Evolutionary conservation across 495 filamentous ascomycete genomes (phyloP), one percentile per base, ranked within the genome.

Genomic region (Penicillium dipodomyicola): DNA sequence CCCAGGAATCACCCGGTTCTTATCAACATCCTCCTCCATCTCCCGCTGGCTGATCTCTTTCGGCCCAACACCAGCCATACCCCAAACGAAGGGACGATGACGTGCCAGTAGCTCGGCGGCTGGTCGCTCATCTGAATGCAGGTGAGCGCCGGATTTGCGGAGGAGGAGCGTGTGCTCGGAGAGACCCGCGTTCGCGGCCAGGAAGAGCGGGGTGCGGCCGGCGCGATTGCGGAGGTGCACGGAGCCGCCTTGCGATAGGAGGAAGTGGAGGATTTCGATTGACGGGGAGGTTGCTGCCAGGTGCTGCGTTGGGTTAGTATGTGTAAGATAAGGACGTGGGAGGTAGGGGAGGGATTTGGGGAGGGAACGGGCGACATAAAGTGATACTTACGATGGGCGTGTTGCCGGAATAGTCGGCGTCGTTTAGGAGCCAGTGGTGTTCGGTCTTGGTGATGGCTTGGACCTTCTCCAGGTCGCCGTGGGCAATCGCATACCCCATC

Each of bases 401-500:
- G 70, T 96, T 96, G 25, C 90, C 90, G 11, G 87, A 89, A 66
- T 96, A 96, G 69, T 97, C 92, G 39, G 83, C 81, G 54, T 85
- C 84, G 63, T 89, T 88, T 14, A 96, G 73, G 17, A 96, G 73
- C 74, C 82, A 86, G 55, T 84, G 76, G 17, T 77, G 70, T 56
- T 89, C 87, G 6, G 78, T 78, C 29, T 83, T 84, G 52, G 96
- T 74, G 39, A 96, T 80, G 39, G 85, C 80, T 25, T 77, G 59
- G 6, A 91, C 84, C 7, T 80, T 80, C 25, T 80, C 70, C 30
- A 87, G 67, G 60, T 93, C 85, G 8, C 89, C 89, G 19, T 84
- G 81, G 39, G 84, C 81, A 60, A 97, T 89, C 11, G 91, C 87
- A 71, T 95, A 94, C 9, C 87, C 89, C 17, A 97, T 79, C 0